Evolutionary conservation across 345 rosid genomes (phyloP).

Genomic region (Populus nigra): DNA sequence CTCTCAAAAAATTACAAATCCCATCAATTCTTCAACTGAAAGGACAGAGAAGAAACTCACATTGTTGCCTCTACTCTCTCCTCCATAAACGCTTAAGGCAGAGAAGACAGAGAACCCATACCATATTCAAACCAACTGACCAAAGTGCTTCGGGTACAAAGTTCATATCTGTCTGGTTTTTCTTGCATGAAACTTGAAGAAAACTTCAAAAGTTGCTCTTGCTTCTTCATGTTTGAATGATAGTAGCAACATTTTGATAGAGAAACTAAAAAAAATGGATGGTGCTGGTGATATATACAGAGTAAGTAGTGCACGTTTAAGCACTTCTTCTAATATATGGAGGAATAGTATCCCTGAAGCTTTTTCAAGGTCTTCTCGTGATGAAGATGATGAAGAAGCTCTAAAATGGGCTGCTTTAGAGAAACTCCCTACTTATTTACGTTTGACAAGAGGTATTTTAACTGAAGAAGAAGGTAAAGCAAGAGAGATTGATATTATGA

Average conservation of each 20-base stretch:
- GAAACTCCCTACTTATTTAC: conserved; percentile 73
- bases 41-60: conserved; percentile 11
- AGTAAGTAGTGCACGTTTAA: conserved; percentile 37
- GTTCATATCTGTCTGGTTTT: not conserved
- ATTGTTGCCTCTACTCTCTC: not conserved
- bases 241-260: not conserved
- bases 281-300: conserved; percentile 31
- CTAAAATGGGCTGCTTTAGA: conserved; percentile 89
- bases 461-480: conserved; percentile 44
- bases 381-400: conserved; percentile 69
- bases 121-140: not conserved
- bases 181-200: conserved; percentile 13
- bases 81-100: not conserved
- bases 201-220: not conserved
- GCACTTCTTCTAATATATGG: conserved; percentile 48
- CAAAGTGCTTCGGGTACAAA: not conserved
- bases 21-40: not conserved
- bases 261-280: conserved; percentile 18
- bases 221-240: not conserved
- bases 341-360: conserved; percentile 38
- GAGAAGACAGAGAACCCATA: not conserved
- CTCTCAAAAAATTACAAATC: not conserved
- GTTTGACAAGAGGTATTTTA: conserved; percentile 67
- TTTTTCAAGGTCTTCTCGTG: conserved; percentile 41
- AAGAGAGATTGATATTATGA: conserved; percentile 60